Evolutionary conservation across 192 early-diverging fungal genomes (phyloP).

Genomic region (Glomus cerebriforme): DNA sequence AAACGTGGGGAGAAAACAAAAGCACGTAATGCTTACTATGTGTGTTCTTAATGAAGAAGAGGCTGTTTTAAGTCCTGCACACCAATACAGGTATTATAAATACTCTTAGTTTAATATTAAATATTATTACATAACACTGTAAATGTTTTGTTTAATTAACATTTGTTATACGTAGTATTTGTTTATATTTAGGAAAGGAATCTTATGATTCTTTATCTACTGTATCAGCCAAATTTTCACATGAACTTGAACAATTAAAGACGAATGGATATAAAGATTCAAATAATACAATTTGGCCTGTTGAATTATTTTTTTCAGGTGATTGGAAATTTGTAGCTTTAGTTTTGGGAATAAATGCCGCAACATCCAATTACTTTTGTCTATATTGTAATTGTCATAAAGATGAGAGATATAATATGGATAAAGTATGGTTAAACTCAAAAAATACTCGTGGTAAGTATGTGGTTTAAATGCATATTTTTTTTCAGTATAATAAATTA

Average conservation of each 20-base stretch:
- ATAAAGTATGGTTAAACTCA: not conserved
- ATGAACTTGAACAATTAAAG: not conserved
- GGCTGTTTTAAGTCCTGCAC: not conserved
- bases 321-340: conserved; percentile 2
- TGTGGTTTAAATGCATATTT: not conserved
- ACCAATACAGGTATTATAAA: not conserved
- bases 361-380: conserved; percentile 1
- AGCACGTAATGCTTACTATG: not conserved
- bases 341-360: not conserved
- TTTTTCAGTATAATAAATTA: not conserved
- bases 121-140: not conserved
- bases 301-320: no score
- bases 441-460: not conserved
- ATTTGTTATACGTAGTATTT: not conserved
- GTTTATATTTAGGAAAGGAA: not conserved
- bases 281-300: conserved; percentile 6
- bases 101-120: not conserved
- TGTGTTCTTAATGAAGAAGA: not conserved
- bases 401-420: not conserved
- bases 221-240: not conserved
- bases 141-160: not conserved
- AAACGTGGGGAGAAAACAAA: not conserved
- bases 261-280: not conserved
- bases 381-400: conserved; percentile 4
- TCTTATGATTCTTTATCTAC: not conserved